Percentiles rank a stretch among this genome's conserved stretches.
Conservation (phyloP, 2,329 filamentous ascomycete species). For the Pezicula radicicola region DNA sequence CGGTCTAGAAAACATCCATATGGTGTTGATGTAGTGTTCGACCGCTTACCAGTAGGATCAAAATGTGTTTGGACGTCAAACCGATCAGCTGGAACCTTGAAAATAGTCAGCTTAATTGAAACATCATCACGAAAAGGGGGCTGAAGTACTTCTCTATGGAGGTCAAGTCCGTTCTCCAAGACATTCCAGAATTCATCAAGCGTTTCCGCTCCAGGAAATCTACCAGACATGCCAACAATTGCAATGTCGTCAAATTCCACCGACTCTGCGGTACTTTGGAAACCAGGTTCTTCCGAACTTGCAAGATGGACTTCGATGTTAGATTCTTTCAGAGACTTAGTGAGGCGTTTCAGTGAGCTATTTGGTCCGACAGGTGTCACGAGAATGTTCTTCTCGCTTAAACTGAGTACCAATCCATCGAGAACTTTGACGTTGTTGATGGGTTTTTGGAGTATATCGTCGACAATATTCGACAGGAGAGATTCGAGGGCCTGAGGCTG, state of each 20-base stretch:
- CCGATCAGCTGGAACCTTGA: conserved; percentile 54
- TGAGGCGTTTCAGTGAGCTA: conserved; percentile 16
- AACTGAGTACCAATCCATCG: neutral
- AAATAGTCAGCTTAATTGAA: too few species aligned
- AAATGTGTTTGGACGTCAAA: conserved; percentile 69
- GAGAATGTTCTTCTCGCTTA: conserved; percentile 34
- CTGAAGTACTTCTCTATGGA: conserved; percentile 42
- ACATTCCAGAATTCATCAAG: conserved; percentile 31
- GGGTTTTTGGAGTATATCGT: conserved; percentile 15
- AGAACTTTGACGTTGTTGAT: conserved; percentile 4
- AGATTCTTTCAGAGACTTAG: neutral
- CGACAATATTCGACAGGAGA: conserved; percentile 11
- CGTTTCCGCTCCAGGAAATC: conserved; percentile 28
- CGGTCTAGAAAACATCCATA: conserved; percentile 70
- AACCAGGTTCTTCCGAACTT: neutral
- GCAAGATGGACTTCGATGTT: neutral
- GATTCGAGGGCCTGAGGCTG: conserved; percentile 3
- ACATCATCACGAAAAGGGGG: conserved; percentile 6
- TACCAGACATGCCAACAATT: conserved; percentile 31
- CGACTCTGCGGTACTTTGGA: neutral
- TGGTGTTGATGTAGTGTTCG: conserved; percentile 72
- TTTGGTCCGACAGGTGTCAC: conserved; percentile 37
- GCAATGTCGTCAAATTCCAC: conserved; percentile 31
- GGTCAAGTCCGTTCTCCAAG: conserved; percentile 67
- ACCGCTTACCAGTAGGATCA: conserved; percentile 66